Evolutionary conservation across 2,329 filamentous ascomycete genomes (phyloP).

Genomic region (Chrysosporium queenslandicum): DNA sequence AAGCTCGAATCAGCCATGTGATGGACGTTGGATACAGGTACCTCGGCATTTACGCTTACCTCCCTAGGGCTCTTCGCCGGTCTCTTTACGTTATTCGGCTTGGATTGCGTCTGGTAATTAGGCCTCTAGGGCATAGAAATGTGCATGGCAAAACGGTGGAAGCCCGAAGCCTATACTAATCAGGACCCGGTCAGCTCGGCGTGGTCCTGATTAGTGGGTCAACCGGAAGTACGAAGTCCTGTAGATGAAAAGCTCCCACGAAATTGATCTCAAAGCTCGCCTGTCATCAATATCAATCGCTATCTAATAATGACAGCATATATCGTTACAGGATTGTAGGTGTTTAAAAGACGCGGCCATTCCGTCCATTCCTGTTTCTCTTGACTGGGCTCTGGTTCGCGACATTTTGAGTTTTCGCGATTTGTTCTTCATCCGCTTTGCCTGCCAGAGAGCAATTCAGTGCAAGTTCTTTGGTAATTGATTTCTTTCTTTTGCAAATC

Average conservation of each 20-base stretch:
- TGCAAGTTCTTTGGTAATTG: no score
- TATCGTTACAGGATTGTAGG: no score
- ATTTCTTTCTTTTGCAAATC: no score
- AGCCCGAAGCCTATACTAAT: neutral
- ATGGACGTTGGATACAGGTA: neutral
- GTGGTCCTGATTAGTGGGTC: neutral
- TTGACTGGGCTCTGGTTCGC: no score
- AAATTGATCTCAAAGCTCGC: neutral
- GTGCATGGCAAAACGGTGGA: neutral
- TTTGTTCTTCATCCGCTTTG: no score
- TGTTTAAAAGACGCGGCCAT: no score
- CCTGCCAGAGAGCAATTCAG: no score
- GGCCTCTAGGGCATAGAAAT: neutral
- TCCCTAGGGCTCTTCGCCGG: neutral
- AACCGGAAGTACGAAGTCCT: neutral
- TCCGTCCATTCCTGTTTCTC: no score
- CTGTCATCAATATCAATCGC: no score
- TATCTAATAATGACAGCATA: no score
- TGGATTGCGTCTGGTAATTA: neutral
- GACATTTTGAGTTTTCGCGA: no score
- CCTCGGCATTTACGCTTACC: neutral
- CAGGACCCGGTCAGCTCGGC: neutral
- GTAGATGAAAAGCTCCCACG: neutral
- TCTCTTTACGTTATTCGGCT: neutral
- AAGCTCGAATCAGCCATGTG: neutral